Evolutionary conservation across 1,284 basidiomycete species (phyloP).

Genomic region (Papiliotrema terrestris): DNA sequence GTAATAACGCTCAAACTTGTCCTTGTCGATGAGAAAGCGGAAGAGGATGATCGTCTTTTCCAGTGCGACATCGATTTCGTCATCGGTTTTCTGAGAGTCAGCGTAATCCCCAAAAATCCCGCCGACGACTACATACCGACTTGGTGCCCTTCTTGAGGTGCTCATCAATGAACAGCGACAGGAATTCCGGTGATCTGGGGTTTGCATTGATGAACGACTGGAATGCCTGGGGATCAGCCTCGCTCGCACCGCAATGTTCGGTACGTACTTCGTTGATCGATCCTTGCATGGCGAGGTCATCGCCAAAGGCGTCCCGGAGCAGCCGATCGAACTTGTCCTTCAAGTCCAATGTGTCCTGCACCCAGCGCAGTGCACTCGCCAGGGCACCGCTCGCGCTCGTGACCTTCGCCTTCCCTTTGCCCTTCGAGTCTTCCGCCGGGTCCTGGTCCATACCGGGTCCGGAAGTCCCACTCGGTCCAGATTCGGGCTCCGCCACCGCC

Average conservation of each 20-base stretch:
- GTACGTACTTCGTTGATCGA: constrained; percentile 73
- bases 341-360: constrained; percentile 83
- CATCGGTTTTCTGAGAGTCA: constrained; percentile 76
- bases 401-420: constrained; percentile 60
- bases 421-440: constrained; percentile 48
- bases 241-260: background rate
- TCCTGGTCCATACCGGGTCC: constrained; percentile 27
- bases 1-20: constrained; percentile 97
- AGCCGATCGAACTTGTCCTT: constrained; percentile 86
- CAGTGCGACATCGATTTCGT: constrained; percentile 80
- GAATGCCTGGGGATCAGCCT: constrained; percentile 64
- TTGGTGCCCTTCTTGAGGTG: constrained; percentile 93
- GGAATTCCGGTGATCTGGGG: constrained; percentile 84
- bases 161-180: constrained; percentile 96
- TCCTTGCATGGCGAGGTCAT: constrained; percentile 75
- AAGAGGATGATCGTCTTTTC: constrained; percentile 96
- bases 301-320: constrained; percentile 67
- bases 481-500: constrained; percentile 45
- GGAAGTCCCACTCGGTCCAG: constrained; percentile 26
- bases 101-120: background rate
- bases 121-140: constrained; percentile 61
- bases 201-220: constrained; percentile 89
- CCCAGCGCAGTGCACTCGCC: constrained; percentile 78
- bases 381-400: constrained; percentile 30
- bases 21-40: constrained; percentile 91